Percentiles rank a stretch among this genome's conserved stretches.
These are phyloP conservation scores for Pythium utonaiense DNA, from an alignment of 352 stramenopile species.

Conservation along the genomic window DNA sequence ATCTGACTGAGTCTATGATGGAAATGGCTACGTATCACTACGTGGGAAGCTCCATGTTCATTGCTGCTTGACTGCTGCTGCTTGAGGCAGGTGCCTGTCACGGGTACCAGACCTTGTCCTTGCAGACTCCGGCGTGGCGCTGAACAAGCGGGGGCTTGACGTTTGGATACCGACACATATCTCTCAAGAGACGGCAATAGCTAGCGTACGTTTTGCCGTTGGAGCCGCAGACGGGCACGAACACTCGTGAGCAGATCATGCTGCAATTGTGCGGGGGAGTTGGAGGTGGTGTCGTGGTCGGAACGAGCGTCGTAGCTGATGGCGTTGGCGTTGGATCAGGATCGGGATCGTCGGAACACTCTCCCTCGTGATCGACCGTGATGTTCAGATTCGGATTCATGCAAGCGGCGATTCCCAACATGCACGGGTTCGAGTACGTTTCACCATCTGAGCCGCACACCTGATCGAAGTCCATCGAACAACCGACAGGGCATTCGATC, in stretches of 20 bases:
- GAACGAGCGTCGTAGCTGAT: not conserved
- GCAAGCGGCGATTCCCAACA: slow-evolving; percentile 35
- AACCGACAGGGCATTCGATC: not conserved
- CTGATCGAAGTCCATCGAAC: not conserved
- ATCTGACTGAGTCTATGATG: not conserved
- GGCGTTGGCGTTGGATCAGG: not conserved
- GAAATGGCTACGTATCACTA: not conserved
- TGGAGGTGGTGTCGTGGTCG: not conserved
- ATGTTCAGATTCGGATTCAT: slow-evolving; percentile 24
- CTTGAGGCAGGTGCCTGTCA: too few species aligned
- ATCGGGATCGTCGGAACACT: slow-evolving; percentile 20
- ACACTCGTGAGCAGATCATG: slow-evolving; percentile 9
- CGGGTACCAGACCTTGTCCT: not conserved
- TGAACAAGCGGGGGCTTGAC: not conserved
- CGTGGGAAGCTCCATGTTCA: too few species aligned
- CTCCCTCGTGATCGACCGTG: slow-evolving; percentile 15
- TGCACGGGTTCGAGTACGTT: slow-evolving; percentile 39
- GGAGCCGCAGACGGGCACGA: slow-evolving; percentile 15
- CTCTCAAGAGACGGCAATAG: slow-evolving; percentile 13
- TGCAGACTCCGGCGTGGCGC: not conserved
- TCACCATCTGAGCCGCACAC: slow-evolving; percentile 28
- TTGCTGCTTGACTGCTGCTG: too few species aligned
- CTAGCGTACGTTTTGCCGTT: slow-evolving; percentile 22
- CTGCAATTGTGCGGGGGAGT: not conserved
- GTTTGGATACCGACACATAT: slow-evolving; percentile 9